Base-by-base conservation (phyloP, 1,284 basidiomycete genomes). In the Moesziomyces parantarcticus region DNA sequence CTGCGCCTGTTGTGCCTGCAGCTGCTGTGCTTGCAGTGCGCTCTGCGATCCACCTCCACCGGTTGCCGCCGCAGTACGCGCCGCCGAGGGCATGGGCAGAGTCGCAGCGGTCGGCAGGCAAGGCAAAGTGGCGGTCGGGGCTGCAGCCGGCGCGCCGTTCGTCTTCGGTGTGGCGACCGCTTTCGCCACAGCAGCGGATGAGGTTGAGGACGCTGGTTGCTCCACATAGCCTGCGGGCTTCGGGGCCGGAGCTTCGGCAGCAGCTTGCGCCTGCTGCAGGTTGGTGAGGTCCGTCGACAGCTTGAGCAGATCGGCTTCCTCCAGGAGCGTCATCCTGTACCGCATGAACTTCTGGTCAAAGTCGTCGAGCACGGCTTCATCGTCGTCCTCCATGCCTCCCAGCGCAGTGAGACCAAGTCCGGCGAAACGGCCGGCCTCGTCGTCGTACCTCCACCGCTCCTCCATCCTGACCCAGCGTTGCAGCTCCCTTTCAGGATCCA, bases 331-430 rank as follows among this genome's bases (percentile, higher is more conserved):
- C 77, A 83, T 83, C 39, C 81, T 76, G 73, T 79, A 83, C n/a
- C 76, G 74, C 57, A 83, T 75, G 58, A 82, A 83, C 48, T 77
- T 74, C 51, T 80, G 81, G 58, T 83, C 81, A 56, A 76, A 83
- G 60, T 83, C 81, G 49, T 83, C 81, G 44, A 83, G 40, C 18
- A 83, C 79, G 9, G 80, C 81, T 56, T 83, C 81, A 40, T 82
- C 80, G 29, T 83, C 81, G 23, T 82, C 80, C 45, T 83, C 81
- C 81, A 83, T 83, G 42, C 81, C 81, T 34, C 81, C 81, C 1
- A 83, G 70, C 13, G 80, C 77, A 8, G 75, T 68, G 5, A 83
- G 79, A 36, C 81, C 81, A 1, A 82, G 64, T 9, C 81, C 81
- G 7, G 81, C 81, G 57, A 77, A 83, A 18, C 77, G 70, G 7